Evolutionary conservation across 495 filamentous ascomycete genomes (phyloP).

Genomic region (Neurospora sp.): DNA sequence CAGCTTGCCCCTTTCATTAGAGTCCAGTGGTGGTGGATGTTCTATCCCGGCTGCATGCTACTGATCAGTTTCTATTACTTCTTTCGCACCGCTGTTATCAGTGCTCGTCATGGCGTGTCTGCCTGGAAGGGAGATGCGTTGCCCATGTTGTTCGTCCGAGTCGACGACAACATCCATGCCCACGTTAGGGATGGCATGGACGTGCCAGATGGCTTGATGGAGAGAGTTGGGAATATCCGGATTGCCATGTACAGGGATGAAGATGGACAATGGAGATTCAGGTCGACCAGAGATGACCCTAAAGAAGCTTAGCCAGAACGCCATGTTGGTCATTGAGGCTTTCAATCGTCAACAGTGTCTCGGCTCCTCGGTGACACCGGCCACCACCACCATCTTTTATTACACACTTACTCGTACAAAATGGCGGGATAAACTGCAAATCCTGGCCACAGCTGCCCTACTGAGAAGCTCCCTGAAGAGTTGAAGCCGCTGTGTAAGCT

Average conservation of each 20-base stretch:
- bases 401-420: not conserved
- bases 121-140: constrained; percentile 28
- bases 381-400: not conserved
- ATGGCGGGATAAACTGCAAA: not conserved
- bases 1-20: constrained; percentile 20
- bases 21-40: constrained; percentile 29
- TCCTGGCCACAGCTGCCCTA: not conserved
- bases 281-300: constrained; percentile 1
- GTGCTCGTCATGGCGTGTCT: constrained; percentile 22
- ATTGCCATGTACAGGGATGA: constrained; percentile 22
- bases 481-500: not conserved
- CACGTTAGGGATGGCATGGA: constrained; percentile 26
- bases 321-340: not conserved
- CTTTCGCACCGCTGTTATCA: constrained; percentile 21
- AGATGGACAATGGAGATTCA: constrained; percentile 27
- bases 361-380: not conserved
- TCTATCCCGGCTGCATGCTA: constrained; percentile 27
- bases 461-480: not conserved
- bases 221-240: constrained; percentile 17
- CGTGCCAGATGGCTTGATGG: constrained; percentile 22
- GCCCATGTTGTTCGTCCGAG: constrained; percentile 28
- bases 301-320: not conserved
- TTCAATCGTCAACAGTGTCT: not conserved
- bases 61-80: constrained; percentile 24
- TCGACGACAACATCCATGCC: constrained; percentile 23